Evolutionary conservation across 768 basidiomycete species (phyloP), one percentile per base, ranked within the genome.

Genomic region (Exsudoporus frostii): DNA sequence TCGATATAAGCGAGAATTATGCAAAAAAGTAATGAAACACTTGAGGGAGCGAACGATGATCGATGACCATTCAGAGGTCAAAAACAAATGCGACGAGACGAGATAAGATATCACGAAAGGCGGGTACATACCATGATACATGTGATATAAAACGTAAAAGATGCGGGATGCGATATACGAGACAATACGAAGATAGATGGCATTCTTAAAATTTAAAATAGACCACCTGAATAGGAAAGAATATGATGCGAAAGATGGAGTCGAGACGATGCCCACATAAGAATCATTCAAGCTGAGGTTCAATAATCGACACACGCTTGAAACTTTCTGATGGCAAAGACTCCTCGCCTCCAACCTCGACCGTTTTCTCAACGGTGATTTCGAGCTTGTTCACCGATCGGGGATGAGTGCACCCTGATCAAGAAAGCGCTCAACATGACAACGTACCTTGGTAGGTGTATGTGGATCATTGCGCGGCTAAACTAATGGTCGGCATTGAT

Each of bases 351-450:
- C 58, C 68, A 30, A 68, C 57, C 14, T 68, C 58, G 20, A 68
- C 56, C 10, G 61, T 68, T 44, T 68, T 70, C 39, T 70, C 61
- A 1, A 68, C 58, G 10, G 62, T 70, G 17, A 68, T 68, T 45
- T 68, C 66, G 33, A 68, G 51, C 67, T 68, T 14, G 61, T 41
- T 34, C 25, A 29, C 4, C 1, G 8, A 20, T 19, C 4, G 13
- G 11, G 20, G 7, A 13, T 48, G 13, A 46, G 30, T 32, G 11
- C 8, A 14, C 10, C 4, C 7, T 10, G 14, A 34, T 17, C 27
- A n/a, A 27, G 38, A 22, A 40, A 15, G 15, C 17, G 24, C 3
- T 7, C 5, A 0, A 34, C n/a, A 9, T 15, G 15, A 51, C 32
- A 24, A 37, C 58, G 9, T 27, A 70, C 67, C 57, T 54, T 68